Evolutionary conservation across 257 asterid species (phyloP), one percentile per base, ranked within the genome.

Genomic region (Voacanga thouarsii): DNA sequence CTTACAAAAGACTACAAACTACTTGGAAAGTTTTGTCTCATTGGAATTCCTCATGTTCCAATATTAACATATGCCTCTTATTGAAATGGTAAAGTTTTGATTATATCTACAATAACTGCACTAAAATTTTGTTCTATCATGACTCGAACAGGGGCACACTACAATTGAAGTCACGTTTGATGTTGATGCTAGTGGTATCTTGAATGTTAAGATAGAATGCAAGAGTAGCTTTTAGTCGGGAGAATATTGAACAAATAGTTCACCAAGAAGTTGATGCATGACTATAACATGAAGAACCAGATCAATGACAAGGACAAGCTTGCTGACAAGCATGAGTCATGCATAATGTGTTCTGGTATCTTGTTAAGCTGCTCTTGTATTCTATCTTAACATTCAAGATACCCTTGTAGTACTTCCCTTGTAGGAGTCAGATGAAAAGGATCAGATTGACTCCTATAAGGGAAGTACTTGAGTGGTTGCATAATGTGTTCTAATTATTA

Each of bases 141-240:
- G 37, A 18, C 26, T 64, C 70, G 30, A 79, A 81, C 94, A 95
- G 99, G 78, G 99, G 99, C 69, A 91, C 98, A 63, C 98, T 39
- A 97, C 93, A 56, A 95, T 95, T 76, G 98, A 95, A 79, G 97
- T 95, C 28, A 95, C 97, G 30, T 95, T 95, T 26, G 99, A 95
- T 82, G 99, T 93, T 0, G 99, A 95, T 76, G 98, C 97, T 74
- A 95, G 93, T 45, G 97, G 98, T 49, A 95, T 95, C 45, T 85
- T 95, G 63, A 93, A 91, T 26, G 99, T 95, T 10, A 95, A 87
- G 90, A 98, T 98, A 1, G 98, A 95, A 81, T 98, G 93, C 91
- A 95, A 93, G 93, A 93, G 99, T n/a, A n/a, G n/a, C n/a, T n/a
- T n/a, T n/a, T n/a, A n/a, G n/a, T n/a, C n/a, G n/a, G n/a, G n/a